Evolutionary conservation across 495 filamentous ascomycete species (phyloP), one percentile per base, ranked within the genome.

Genomic region (Trichocladium uniseriatum): DNA sequence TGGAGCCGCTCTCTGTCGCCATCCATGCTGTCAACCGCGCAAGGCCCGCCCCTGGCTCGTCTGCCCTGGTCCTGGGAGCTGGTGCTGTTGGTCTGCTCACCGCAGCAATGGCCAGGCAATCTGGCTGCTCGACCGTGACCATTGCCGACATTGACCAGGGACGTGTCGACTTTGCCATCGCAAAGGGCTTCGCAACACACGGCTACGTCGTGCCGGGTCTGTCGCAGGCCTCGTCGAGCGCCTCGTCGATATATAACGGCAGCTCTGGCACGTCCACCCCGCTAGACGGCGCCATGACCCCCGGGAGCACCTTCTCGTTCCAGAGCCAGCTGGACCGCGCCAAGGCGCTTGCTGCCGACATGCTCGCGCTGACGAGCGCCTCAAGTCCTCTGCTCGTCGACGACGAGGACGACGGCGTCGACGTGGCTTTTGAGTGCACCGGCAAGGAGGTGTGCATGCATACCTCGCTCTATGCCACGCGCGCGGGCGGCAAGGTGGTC

Each of bases 381-480:
- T 10, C 27, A 5, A 5, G 27, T 29, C 27, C 10, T 29, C 27
- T 5, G 10, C 27, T 59, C 24, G 60, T 61, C 9, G 74, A 77
- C 0, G 71, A 74, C 20, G 70, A 72, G 11, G 67, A 77, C 11
- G 74, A 79, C 2, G 86, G 87, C 18, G 81, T 94, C 18, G 82
- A 87, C 52, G 70, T 84, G 7, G 81, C 88, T 6, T 94, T 94
- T 58, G 90, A 96, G 59, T 95, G 90, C 64, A 95, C 90, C 0
- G 90, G 90, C 38, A 88, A 91, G 44, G 87, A 89, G 31, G 72
- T 81, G 3, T 94, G 88, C 61, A 80, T 92, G 55, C 88, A 95
- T 64, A 84, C 89, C 1, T 79, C 83, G 2, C 87, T 96, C 37
- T 94, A 91, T 55, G 86, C 85, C 7, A 82, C 87, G 11, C 73